Percentiles rank a stretch among this genome's conserved stretches.
Evolutionary conservation across 2,329 filamentous ascomycete species (phyloP).

Genomic region (Periconia digitata): DNA sequence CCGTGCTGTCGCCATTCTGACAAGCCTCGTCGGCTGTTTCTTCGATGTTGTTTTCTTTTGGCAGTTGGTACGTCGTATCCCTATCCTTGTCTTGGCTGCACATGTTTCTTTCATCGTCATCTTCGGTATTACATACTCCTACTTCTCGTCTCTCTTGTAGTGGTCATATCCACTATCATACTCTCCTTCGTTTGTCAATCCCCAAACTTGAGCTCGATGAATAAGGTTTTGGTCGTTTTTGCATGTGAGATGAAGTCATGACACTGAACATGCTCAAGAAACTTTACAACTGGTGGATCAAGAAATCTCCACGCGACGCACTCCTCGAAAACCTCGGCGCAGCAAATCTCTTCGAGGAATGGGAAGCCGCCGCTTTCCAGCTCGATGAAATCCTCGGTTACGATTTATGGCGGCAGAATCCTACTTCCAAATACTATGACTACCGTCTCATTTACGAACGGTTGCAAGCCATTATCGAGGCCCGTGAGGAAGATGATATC

Average conservation of each 20-base stretch:
- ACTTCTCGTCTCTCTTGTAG: background rate
- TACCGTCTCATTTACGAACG: conserved; percentile 81
- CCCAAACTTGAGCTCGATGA: background rate
- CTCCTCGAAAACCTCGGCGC: conserved; percentile 67
- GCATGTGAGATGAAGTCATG: background rate
- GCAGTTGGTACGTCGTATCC: conserved; percentile 38
- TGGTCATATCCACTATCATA: background rate
- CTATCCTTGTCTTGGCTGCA: background rate
- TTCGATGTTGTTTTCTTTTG: conserved; percentile 45
- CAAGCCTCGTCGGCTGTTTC: conserved; percentile 34
- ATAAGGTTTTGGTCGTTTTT: background rate
- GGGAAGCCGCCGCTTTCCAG: conserved; percentile 79
- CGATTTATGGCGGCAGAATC: conserved; percentile 83
- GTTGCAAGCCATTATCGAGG: conserved; percentile 68
- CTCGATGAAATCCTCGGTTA: conserved; percentile 81
- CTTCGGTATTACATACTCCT: background rate
- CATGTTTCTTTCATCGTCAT: background rate
- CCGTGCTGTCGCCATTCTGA: conserved; percentile 18
- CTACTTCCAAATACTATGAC: conserved; percentile 80
- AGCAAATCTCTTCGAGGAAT: conserved; percentile 76
- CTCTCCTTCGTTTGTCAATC: too few relatives aligned
- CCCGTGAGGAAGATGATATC: conserved; percentile 71
- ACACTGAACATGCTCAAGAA: conserved; percentile 55
- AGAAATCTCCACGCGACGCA: conserved; percentile 64
- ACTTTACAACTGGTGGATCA: conserved; percentile 66